These are phyloP conservation scores for Phoma sp. DNA, from an alignment of 2,329 filamentous ascomycete species.

Conservation along the genomic window DNA sequence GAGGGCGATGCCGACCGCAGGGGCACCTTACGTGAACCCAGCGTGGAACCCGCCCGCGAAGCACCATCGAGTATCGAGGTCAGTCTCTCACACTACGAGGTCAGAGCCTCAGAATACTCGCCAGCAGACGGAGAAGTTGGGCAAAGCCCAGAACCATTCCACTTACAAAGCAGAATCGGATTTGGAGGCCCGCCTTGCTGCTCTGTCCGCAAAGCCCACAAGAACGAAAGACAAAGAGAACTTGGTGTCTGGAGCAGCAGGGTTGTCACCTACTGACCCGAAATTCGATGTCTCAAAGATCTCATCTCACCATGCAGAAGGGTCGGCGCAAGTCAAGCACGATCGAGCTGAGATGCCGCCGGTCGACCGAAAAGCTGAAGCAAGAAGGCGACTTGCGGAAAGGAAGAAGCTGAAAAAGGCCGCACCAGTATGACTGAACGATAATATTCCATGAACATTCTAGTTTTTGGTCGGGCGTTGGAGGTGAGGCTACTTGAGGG, in stretches of 20 bases:
- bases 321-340: conserved; percentile 25
- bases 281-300: conserved; percentile 32
- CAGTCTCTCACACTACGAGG: conserved; percentile 15
- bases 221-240: background rate
- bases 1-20: conserved; percentile 41
- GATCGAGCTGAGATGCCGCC: conserved; percentile 27
- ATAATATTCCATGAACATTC: background rate
- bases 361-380: conserved; percentile 36
- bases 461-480: background rate
- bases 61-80: conserved; percentile 27
- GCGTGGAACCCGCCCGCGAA: conserved; percentile 29
- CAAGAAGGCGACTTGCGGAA: conserved; percentile 33
- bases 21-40: conserved; percentile 33
- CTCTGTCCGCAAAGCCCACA: background rate
- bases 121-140: conserved; percentile 13
- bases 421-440: conserved; percentile 5
- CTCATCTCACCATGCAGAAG: conserved; percentile 33
- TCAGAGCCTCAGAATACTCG: conserved; percentile 3
- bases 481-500: background rate
- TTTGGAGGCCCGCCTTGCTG: conserved; percentile 13
- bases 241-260: background rate
- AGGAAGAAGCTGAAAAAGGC: conserved; percentile 37
- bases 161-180: background rate
- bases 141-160: background rate
- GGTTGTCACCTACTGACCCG: conserved; percentile 18